Base-by-base conservation (phyloP, 148 eudicot species). In the Fallopia convolvulus region DNA sequence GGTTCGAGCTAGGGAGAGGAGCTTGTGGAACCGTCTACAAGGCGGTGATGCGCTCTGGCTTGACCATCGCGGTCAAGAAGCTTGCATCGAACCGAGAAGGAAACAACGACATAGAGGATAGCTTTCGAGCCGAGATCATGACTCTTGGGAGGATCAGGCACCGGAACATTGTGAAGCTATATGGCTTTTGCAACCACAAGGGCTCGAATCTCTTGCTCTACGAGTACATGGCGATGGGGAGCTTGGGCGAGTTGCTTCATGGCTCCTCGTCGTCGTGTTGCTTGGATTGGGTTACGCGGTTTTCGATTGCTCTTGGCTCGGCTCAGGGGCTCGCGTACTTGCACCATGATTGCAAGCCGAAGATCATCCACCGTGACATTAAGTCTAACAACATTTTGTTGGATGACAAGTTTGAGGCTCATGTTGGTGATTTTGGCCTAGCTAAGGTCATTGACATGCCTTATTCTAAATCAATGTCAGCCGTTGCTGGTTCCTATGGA, bases 21-120 rank as follows among this genome's bases (percentile, higher is more conserved):
- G 92, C 87, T 60, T 90, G 90, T 39, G 92, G 92, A 1, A 84
- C 86, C 50, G 92, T 89, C 14, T 89, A 89, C 84, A 87, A 89
- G 76, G 92, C 90, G 55, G 81, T 76, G 6, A 86, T 87, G 89
- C 88, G 86, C 1, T 85, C 79, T 55, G 86, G 85, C 6, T 85
- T 83, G 70, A 53, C 66, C 6, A 86, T 89, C 41, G 92, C 90
- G 1, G 90, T 89, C 12, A 89, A 89, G 77, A 83, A 88, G 50
- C 79, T 89, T 63, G 85, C 92, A 1, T 86, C 81, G 7, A 87
- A 87, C 85, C 83, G 84, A 74, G 83, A 87, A 1, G 92, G 90
- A n/a, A 85, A 88, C 2, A 77, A 86, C 2, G 75, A 86, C 6
- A 88, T 87, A 23, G 90, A 89, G 48, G 87, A 87, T 4, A 88